Evolutionary conservation across 129 eudicot species (phyloP), one percentile per base, ranked within the genome.

Genomic region (Calendula officinalis): DNA sequence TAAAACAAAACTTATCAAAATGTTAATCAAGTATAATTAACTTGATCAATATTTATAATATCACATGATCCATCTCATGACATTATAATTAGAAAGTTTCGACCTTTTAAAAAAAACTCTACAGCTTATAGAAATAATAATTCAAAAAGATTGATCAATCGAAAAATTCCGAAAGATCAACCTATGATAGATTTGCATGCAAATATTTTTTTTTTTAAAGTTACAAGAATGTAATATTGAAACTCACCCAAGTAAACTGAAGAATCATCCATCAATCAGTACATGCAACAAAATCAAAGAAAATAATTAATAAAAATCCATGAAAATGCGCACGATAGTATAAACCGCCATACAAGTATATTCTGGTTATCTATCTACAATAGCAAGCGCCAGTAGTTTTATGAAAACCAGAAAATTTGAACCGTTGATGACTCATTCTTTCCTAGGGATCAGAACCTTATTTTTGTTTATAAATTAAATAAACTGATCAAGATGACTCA

Each of bases 181-280:
- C 48, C 17, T 34, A 34, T 17, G 12, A 11, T 34, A 30, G 64
- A 77, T 22, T 46, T 71, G 77, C 72, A 78, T 60, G 72, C 56
- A 78, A 46, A 52, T 67, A 61, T 66, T 56, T 10, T 45, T 62
- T 32, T 3, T 48, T 32, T 3, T 12, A 56, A 11, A 34, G 45
- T 47, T 8, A 56, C 4, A 51, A 22, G 11, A 10, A 3, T 37
- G 46, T 27, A 69, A 48, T 44, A 40, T 5, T 12, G 48, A 52
- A 48, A 83, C 95, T 86, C 68, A 90, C 97, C 97, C 73, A 90
- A 78, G 70, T 90, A 90, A 81, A 90, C 97, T 90, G 91, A 39
- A 75, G 61, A 75, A 40, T 73, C 65, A 58, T 59, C 81, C 70
- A 67, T 68, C 55, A 54, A 60, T 8, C 60, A 57, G 63, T 53